Evolutionary conservation across 176 grass and related monocot species (phyloP), one percentile per base, ranked within the genome.

Genomic region (Paspalum notatum): DNA sequence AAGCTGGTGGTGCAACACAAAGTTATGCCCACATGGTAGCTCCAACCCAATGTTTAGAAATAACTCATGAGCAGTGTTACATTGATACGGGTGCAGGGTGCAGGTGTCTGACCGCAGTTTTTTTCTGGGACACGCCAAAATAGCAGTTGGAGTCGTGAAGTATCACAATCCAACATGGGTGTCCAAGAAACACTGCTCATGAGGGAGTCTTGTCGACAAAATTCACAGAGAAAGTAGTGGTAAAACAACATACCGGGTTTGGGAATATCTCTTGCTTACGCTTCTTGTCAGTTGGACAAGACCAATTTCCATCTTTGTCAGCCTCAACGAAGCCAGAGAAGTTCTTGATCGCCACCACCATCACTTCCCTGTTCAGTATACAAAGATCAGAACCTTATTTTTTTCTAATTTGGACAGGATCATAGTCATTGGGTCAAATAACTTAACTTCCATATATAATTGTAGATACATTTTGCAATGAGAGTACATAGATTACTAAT

Each of bases 331-430:
- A 95, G 42, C 95, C 92, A 55, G 81, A 81, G 12, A 89, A 63
- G 56, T 98, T 98, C 38, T 89, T 86, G 39, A 98, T 87, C n/a
- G 78, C 83, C 67, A 95, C 90, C n/a, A 98, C 92, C 88, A 98
- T 91, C 54, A 93, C 73, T 79, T 95, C 92, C 88, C 95, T 98
- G 74, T 82, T 24, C 5, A 80, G 32, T 39, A 51, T 65, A 60
- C 80, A 0, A 84, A 77, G 43, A 12, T 52, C 18, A 80, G 66
- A 78, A 14, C 17, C 16, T 78, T 74, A 12, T 13, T 76, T 79
- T 79, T 75, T 82, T 65, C 27, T 49, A 72, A 15, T 58, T 72
- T 39, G n/a, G 53, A 69, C 11, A 57, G 65, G 39, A 22, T 1
- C 1, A 50, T 47, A 45, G 18, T 32, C n/a, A 2, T 72, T 72